These are phyloP conservation scores for Tricholoma hemisulphureum DNA, from an alignment of 768 basidiomycete genomes.

Conservation along the genomic window DNA sequence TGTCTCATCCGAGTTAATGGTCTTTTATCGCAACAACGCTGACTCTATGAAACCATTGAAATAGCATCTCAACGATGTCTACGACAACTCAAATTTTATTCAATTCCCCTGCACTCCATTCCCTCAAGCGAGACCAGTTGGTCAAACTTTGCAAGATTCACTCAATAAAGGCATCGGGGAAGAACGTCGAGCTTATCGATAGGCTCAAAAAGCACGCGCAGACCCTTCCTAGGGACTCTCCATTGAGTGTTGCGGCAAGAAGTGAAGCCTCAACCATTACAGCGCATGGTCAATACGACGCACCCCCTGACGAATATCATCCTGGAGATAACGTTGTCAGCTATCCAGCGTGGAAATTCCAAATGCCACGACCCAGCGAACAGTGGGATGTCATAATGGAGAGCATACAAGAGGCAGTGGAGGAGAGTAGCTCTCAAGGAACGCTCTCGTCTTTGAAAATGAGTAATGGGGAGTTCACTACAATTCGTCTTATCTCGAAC, in stretches of 20 bases:
- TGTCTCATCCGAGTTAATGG: too few species aligned
- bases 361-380: conserved; percentile 62
- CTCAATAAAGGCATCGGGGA: conserved; percentile 74
- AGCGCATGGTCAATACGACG: conserved; percentile 28
- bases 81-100: conserved; percentile 78
- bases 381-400: conserved; percentile 91
- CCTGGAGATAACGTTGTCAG: conserved; percentile 11
- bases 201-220: conserved; percentile 66
- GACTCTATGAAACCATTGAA: not conserved
- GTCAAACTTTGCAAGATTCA: conserved; percentile 84
- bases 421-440: conserved; percentile 53
- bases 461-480: conserved; percentile 39
- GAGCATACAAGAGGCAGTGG: conserved; percentile 61
- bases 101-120: conserved; percentile 81
- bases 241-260: conserved; percentile 53
- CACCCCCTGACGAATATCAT: conserved; percentile 24
- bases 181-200: conserved; percentile 72
- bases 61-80: conserved; percentile 42
- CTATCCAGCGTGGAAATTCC: conserved; percentile 16
- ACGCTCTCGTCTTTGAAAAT: conserved; percentile 49
- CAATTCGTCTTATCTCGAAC: conserved; percentile 49
- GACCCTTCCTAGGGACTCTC: conserved; percentile 56
- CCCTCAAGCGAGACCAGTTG: conserved; percentile 82
- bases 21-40: not conserved
- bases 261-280: conserved; percentile 37